Base-by-base conservation (phyloP, 805 yeast genomes). In the Starmera quercuum region DNA sequence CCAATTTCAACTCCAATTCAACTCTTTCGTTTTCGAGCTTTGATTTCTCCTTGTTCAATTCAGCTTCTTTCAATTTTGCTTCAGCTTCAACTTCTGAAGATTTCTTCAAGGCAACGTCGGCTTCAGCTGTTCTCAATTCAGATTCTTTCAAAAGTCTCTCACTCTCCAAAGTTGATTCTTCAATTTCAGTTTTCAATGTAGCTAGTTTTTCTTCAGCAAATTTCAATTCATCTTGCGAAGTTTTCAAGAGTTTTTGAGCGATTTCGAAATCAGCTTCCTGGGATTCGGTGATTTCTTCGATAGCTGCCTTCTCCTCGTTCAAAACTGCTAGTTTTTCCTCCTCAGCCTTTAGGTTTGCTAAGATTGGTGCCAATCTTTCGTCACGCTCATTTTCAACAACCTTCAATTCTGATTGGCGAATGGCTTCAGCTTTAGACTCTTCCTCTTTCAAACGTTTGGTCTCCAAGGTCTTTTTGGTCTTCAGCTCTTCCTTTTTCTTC, bases 271-370 rank as follows among this genome's bases (percentile, higher is more conserved):
- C 67, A 38, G 58, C 54, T 19, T 56, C 47, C 41, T 72, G 72
- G 27, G 69, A 68, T 21, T 62, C 50, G 13, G 58, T 59, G 29
- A 63, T 71, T 25, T 65, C 71, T 37, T 64, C 63, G 14, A 63
- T 52, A 41, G 66, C 73, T 31, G 61, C 62, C 50, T 72, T 71
- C 39, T 71, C 68, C 36, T 67, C 58, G 27, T 68, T 66, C 44
- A 76, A 60, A n/a, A 66, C 69, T 31, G 61, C 57, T 49, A 77
- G 63, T 40, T 68, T 67, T 18, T 58, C 59, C 23, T 65, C 63
- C 56, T 77, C 83, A 20, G 46, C 46, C 39, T 62, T 64, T 46
- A 74, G 61, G 45, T 71, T 77, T 24, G 64, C 75, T 45, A 74
- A 61, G 15, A 68, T 54, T 31, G 84, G 84, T 32, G 70, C 66